Evolutionary conservation across 2,329 filamentous ascomycete genomes (phyloP).

Genomic region (Pezicula carpinea): DNA sequence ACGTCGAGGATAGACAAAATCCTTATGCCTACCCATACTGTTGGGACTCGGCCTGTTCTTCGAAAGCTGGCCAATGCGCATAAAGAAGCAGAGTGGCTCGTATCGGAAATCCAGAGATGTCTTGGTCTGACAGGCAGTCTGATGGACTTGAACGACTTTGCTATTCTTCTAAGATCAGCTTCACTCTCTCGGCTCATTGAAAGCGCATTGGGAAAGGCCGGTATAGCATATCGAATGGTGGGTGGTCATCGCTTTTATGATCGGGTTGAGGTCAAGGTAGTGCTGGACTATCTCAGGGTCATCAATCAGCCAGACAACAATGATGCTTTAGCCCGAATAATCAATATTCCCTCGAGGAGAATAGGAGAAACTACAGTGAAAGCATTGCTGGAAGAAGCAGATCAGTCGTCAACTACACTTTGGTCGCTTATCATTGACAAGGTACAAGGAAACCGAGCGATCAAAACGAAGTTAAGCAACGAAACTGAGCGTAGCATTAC

Average conservation of each 20-base stretch:
- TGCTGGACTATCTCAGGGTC: constrained; percentile 84
- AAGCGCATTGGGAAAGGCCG: constrained; percentile 70
- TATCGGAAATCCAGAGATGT: constrained; percentile 72
- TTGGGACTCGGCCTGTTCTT: constrained; percentile 76
- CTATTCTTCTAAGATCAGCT: constrained; percentile 82
- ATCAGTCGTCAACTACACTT: constrained; percentile 61
- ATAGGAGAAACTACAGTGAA: constrained; percentile 78
- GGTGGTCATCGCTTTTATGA: constrained; percentile 90
- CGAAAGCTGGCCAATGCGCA: constrained; percentile 66
- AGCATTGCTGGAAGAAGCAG: constrained; percentile 70
- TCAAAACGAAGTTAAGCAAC: constrained; percentile 50
- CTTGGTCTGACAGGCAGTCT: constrained; percentile 68
- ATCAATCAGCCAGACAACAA: constrained; percentile 83
- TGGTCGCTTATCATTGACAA: constrained; percentile 68
- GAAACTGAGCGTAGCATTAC: constrained; percentile 52
- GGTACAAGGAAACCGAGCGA: constrained; percentile 44
- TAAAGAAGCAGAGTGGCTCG: constrained; percentile 82
- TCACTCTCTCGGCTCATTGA: constrained; percentile 83
- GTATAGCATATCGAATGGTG: constrained; percentile 88
- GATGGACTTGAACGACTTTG: constrained; percentile 71
- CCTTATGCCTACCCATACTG: constrained; percentile 73
- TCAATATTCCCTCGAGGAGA: constrained; percentile 78
- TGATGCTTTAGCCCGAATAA: constrained; percentile 75
- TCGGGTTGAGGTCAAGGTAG: constrained; percentile 77
- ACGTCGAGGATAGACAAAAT: constrained; percentile 72